These are phyloP conservation scores for Elongisporangium anandrum DNA, from an alignment of 352 stramenopile genomes.

Conservation along the genomic window DNA sequence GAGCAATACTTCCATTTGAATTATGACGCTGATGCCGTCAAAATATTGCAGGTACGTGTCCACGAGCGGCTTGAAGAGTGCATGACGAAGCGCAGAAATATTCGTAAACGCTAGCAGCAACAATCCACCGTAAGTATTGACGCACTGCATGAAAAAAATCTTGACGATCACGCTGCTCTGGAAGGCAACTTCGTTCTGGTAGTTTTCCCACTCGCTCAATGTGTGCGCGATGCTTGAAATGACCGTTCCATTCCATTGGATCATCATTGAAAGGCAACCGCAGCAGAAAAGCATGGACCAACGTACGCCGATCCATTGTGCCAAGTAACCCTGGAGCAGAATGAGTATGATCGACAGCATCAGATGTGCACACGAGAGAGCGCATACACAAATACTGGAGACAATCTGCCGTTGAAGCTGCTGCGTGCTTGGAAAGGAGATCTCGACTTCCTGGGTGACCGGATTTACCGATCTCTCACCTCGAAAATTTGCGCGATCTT, in stretches of 20 bases:
- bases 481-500: conserved; percentile 24
- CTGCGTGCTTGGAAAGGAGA: conserved; percentile 8
- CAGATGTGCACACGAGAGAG: conserved; percentile 17
- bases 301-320: conserved; percentile 16
- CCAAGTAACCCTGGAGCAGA: conserved; percentile 21
- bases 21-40: conserved; percentile 15
- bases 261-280: conserved; percentile 14
- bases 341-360: conserved; percentile 20
- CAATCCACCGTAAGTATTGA: conserved; percentile 33
- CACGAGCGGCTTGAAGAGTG: conserved; percentile 2
- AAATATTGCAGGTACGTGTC: conserved; percentile 3
- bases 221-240: conserved; percentile 17
- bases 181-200: conserved; percentile 18
- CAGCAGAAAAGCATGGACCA: conserved; percentile 25
- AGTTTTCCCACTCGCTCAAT: conserved; percentile 32
- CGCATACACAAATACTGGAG: conserved; percentile 13
- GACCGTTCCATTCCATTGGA: conserved; percentile 23
- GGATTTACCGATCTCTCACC: conserved; percentile 20
- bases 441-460: conserved; percentile 24
- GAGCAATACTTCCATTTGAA: conserved; percentile 41
- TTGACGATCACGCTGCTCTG: conserved; percentile 28
- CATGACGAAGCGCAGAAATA: background rate
- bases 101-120: conserved; percentile 25
- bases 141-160: conserved; percentile 34
- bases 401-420: conserved; percentile 9